Evolutionary conservation across 306 rosid genomes (phyloP), one percentile per base, ranked within the genome.

Genomic region (Potentilla sterilis): DNA sequence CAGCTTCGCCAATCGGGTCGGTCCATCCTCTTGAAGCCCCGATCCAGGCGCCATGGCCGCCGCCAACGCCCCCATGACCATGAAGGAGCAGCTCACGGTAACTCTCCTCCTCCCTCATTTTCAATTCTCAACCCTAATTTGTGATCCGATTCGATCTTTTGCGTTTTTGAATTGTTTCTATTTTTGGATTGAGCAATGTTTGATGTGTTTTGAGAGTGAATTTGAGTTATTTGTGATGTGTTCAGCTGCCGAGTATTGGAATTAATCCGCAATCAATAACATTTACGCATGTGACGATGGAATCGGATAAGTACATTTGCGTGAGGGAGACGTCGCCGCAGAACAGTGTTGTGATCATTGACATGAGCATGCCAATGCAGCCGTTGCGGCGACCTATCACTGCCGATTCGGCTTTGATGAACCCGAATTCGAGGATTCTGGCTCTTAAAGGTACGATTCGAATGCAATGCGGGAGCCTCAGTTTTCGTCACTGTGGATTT

Each of bases 321-420:
- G 89, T 91, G n/a, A 80, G 97, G 70, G 97, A 91, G 78, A 91
- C 97, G 15, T 72, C 89, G 57, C 94, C 97, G 15, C 90, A 86
- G 74, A 91, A 85, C 62, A 91, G 94, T 67, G 84, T 89, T 35
- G 97, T 91, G 35, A 91, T 89, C 69, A 72, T 91, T 59, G 97
- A 91, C 49, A 87, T 91, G 97, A 83, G 32, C 76, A 86, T 89
- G 89, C 97, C 94, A 14, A 91, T 81, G 89, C 97, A 91, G 87
- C 97, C 97, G 24, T 72, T 91, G 79, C 80, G 97, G 69, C 89
- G 97, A 3, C 94, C 97, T 13, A 89, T 91, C 48, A 91, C 97
- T 1, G 97, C 97, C 16, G 97, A 91, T 76, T 91, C 94, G 19
- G 94, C 94, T 44, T 71, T 91, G 80, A 91, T 91, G 97, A 89